A percentile compares a stretch with the other conserved stretches of the same genome.
These are phyloP conservation scores for Coemansia sp. DNA, from an alignment of 192 early-diverging fungal genomes.

Conservation along the genomic window DNA sequence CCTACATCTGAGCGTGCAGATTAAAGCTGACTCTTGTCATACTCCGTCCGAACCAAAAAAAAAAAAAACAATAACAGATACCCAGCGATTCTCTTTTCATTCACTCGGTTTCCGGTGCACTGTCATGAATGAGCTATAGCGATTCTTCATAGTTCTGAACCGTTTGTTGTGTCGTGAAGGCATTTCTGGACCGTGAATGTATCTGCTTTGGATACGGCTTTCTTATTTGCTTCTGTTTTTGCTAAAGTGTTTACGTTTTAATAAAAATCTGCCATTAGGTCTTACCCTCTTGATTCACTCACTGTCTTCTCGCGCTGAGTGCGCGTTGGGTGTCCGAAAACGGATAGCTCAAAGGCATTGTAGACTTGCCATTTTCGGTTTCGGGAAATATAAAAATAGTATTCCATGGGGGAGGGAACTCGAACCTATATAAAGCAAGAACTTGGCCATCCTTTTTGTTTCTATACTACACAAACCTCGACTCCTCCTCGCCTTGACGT, in stretches of 20 bases:
- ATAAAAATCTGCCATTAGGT: not conserved
- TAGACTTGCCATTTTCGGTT: constrained; percentile 2
- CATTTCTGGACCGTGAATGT: not conserved
- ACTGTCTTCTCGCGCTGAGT: not conserved
- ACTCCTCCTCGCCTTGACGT: not conserved
- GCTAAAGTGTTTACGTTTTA: constrained; percentile 4
- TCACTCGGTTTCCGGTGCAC: not conserved
- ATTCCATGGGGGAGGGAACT: not conserved
- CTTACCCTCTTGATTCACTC: not conserved
- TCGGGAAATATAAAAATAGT: not conserved
- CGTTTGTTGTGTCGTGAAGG: not conserved
- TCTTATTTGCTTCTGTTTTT: not conserved
- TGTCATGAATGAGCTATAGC: not conserved
- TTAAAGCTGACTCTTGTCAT: constrained; percentile 6
- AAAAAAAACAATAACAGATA: constrained; percentile 9
- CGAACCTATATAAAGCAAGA: constrained; percentile 3
- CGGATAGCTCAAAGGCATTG: not conserved
- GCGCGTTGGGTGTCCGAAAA: not conserved
- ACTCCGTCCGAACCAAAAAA: not conserved
- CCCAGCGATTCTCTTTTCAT: constrained; percentile 1
- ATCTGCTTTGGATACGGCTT: constrained; percentile 9
- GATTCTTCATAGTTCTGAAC: constrained; percentile 4
- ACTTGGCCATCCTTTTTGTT: not conserved
- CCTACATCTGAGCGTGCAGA: constrained; percentile 1
- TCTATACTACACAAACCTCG: not conserved